Evolutionary conservation across 345 rosid genomes (phyloP).

Genomic region (Acer saccharum): DNA sequence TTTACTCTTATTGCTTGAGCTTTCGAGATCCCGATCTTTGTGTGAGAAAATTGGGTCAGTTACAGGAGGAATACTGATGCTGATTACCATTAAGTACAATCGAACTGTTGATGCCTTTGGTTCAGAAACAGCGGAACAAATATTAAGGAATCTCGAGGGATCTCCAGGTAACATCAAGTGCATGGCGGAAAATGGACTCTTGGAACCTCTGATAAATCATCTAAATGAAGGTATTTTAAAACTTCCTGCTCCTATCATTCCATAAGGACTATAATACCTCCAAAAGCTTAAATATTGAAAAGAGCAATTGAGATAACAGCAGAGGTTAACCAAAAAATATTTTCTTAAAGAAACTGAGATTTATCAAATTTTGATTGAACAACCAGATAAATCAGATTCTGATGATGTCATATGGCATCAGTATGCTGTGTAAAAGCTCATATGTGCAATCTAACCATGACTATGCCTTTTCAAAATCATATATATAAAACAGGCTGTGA

Average conservation of each 20-base stretch:
- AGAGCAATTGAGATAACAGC: neutral
- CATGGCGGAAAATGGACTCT: slow-evolving; percentile 87
- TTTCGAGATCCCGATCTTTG: slow-evolving; percentile 52
- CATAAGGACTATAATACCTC: neutral
- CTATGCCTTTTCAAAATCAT: slow-evolving; percentile 6
- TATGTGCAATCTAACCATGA: neutral
- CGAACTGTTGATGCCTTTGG: slow-evolving; percentile 49
- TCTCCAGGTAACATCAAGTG: slow-evolving; percentile 59
- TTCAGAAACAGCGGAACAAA: slow-evolving; percentile 59
- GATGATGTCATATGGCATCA: neutral
- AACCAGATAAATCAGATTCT: neutral
- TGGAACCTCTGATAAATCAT: slow-evolving; percentile 79
- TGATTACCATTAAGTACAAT: slow-evolving; percentile 65
- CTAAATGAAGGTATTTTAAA: slow-evolving; percentile 58
- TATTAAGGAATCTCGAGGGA: slow-evolving; percentile 63
- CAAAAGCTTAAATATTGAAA: neutral
- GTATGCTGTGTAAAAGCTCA: neutral
- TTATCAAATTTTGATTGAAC: neutral
- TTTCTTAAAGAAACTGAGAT: neutral
- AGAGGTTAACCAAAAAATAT: neutral
- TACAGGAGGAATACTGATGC: slow-evolving; percentile 73
- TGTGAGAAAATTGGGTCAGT: slow-evolving; percentile 59
- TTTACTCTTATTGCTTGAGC: slow-evolving; percentile 63
- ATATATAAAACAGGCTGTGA: slow-evolving; percentile 52
- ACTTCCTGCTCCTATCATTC: neutral